A percentile compares a stretch with the other conserved stretches of the same genome.
Conservation (phyloP, 352 stramenopile species). For the Globisporangium paddicum region DNA sequence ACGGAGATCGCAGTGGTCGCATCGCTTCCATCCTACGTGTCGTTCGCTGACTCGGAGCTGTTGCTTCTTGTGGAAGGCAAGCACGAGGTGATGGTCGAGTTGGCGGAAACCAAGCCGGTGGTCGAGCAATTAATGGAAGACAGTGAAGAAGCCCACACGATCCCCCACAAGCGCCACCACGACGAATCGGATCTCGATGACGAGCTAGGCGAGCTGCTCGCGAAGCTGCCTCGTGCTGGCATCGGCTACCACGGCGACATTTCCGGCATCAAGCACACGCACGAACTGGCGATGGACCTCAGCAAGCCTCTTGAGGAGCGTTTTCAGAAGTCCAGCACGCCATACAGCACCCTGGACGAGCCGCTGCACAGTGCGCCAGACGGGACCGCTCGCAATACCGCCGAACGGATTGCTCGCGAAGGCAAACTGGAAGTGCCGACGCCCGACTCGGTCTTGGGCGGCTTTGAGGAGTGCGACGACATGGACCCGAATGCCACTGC, state of each 20-base stretch:
- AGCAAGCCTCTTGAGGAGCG: slow-evolving; percentile 51
- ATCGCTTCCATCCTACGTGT: slow-evolving; percentile 48
- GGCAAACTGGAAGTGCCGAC: slow-evolving; percentile 63
- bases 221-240: slow-evolving; percentile 62
- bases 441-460: slow-evolving; percentile 69
- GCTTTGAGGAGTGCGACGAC: slow-evolving; percentile 80
- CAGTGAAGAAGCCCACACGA: slow-evolving; percentile 7
- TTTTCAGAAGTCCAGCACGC: slow-evolving; percentile 78
- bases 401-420: slow-evolving; percentile 15
- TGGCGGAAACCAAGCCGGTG: slow-evolving; percentile 1
- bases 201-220: slow-evolving; percentile 50
- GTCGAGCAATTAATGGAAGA: background rate
- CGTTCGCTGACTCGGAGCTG: slow-evolving; percentile 37
- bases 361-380: slow-evolving; percentile 37
- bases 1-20: slow-evolving; percentile 41
- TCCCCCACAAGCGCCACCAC: slow-evolving; percentile 48
- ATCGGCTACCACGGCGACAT: slow-evolving; percentile 79
- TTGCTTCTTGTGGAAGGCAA: slow-evolving; percentile 56
- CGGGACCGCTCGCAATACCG: slow-evolving; percentile 17
- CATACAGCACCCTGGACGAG: slow-evolving; percentile 68
- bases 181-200: slow-evolving; percentile 49
- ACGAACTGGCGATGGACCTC: slow-evolving; percentile 45
- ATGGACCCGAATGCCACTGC: slow-evolving; percentile 70
- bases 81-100: slow-evolving; percentile 44
- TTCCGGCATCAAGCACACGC: slow-evolving; percentile 42